phyloP scores from a whole-genome alignment of 2,329 filamentous ascomycete species.

The Venturiaceae sp. region DNA sequence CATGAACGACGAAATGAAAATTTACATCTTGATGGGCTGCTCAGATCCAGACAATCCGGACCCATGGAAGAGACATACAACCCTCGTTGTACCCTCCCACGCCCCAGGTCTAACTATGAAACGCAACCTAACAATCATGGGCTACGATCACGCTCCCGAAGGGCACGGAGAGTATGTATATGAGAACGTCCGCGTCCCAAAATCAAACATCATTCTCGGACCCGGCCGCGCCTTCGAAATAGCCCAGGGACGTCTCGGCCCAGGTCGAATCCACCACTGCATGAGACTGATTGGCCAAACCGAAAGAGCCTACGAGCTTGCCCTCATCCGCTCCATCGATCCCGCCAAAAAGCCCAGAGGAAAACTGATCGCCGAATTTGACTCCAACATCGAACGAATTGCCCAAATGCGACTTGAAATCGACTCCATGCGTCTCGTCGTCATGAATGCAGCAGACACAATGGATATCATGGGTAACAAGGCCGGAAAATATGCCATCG shows the following conservation, averaged over 20 bases:
- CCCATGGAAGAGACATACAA: constrained; percentile 30
- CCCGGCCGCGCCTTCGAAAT: constrained; percentile 33
- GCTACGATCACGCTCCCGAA: constrained; percentile 32
- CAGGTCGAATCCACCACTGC: constrained; percentile 32
- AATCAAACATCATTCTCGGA: constrained; percentile 31
- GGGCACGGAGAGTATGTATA: constrained; percentile 33
- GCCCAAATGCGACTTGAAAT: constrained; percentile 32
- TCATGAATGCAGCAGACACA: constrained; percentile 31
- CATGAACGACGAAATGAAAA: constrained; percentile 25
- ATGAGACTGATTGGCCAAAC: constrained; percentile 33
- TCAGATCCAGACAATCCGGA: constrained; percentile 29
- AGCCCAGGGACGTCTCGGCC: constrained; percentile 30
- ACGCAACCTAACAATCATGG: constrained; percentile 31
- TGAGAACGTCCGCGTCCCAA: constrained; percentile 29
- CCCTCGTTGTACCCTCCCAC: constrained; percentile 27
- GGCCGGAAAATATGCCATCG: constrained; percentile 30
- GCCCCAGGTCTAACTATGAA: constrained; percentile 28
- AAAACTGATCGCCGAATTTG: constrained; percentile 30
- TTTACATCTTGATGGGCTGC: constrained; percentile 28
- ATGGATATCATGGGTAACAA: constrained; percentile 33
- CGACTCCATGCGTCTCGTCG: constrained; percentile 28
- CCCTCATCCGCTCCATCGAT: constrained; percentile 27
- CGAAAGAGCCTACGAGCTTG: constrained; percentile 32
- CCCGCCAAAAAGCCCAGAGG: constrained; percentile 28
- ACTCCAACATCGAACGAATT: constrained; percentile 31